Evolutionary conservation across 768 basidiomycete genomes (phyloP).

Genomic region (Royoungia palumana): DNA sequence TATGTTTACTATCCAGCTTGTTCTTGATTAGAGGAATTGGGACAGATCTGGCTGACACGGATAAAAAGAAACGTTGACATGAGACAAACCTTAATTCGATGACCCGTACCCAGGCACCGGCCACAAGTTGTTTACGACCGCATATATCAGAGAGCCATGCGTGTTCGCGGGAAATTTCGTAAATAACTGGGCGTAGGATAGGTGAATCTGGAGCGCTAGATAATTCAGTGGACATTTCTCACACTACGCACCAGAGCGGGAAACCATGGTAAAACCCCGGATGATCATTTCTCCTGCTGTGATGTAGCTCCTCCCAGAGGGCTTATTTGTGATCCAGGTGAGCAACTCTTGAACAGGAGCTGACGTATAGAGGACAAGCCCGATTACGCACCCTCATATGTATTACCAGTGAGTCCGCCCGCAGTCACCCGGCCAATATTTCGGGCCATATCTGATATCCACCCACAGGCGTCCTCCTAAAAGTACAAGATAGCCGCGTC

Average conservation of each 20-base stretch:
- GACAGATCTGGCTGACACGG: conserved; percentile 23
- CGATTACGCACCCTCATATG: neutral
- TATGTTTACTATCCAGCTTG: conserved; percentile 7
- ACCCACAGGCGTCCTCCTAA: neutral
- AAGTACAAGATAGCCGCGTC: neutral
- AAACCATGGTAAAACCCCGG: conserved; percentile 16
- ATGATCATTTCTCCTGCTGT: conserved; percentile 11
- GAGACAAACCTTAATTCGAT: conserved; percentile 30
- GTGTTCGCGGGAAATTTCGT: conserved; percentile 15
- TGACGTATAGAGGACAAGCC: neutral
- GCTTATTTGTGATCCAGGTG: conserved; percentile 11
- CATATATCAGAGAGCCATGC: conserved; percentile 12
- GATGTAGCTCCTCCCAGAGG: conserved; percentile 7
- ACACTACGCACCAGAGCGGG: conserved; percentile 9
- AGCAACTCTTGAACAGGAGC: neutral
- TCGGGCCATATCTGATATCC: too few relatives aligned
- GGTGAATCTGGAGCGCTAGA: conserved; percentile 13
- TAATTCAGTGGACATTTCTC: conserved; percentile 20
- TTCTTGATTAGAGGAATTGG: conserved; percentile 20
- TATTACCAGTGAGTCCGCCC: neutral
- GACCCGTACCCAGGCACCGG: conserved; percentile 25
- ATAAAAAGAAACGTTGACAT: conserved; percentile 29
- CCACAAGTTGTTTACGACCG: conserved; percentile 1
- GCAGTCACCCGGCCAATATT: too few relatives aligned
- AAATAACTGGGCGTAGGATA: conserved; percentile 12